Percentiles rank a stretch among this genome's conserved stretches.
Conservation (phyloP, 2,329 filamentous ascomycete genomes). For the Rhynchosporium agropyri region DNA sequence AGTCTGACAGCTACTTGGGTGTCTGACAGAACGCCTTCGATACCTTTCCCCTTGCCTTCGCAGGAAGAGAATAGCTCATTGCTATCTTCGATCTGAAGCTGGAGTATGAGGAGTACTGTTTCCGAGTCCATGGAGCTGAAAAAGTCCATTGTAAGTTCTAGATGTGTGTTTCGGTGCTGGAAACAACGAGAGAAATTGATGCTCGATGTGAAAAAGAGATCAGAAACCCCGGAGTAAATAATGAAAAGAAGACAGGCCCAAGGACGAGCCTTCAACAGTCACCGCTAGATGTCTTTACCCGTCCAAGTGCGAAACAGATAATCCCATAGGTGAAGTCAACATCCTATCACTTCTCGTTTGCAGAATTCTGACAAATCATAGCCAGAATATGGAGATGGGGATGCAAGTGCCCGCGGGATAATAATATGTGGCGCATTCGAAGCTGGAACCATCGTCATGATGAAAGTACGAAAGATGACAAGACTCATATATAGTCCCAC, state of each 20-base stretch:
- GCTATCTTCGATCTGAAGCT: constrained; percentile 36
- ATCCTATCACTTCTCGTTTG: constrained; percentile 6
- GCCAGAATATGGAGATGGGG: neutral
- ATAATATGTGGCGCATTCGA: no score
- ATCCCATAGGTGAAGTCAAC: neutral
- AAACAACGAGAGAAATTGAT: neutral
- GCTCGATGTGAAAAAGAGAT: neutral
- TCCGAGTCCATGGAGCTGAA: constrained; percentile 29
- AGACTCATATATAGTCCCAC: no score
- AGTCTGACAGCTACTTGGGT: constrained; percentile 20
- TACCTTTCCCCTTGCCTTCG: constrained; percentile 23
- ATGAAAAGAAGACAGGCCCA: neutral
- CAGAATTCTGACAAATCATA: neutral
- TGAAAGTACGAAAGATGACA: no score
- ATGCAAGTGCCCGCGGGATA: neutral
- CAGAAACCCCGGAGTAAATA: neutral
- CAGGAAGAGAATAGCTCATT: constrained; percentile 22
- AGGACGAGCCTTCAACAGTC: neutral
- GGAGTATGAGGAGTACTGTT: constrained; percentile 30
- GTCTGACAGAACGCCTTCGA: constrained; percentile 17
- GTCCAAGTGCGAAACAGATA: neutral
- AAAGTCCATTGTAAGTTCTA: neutral
- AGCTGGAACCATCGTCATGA: no score
- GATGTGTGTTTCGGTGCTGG: neutral
- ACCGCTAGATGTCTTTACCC: neutral